Percentiles rank a stretch among this genome's conserved stretches.
Evolutionary conservation across 768 basidiomycete genomes (phyloP).

Genomic region (Asterophora parasitica): DNA sequence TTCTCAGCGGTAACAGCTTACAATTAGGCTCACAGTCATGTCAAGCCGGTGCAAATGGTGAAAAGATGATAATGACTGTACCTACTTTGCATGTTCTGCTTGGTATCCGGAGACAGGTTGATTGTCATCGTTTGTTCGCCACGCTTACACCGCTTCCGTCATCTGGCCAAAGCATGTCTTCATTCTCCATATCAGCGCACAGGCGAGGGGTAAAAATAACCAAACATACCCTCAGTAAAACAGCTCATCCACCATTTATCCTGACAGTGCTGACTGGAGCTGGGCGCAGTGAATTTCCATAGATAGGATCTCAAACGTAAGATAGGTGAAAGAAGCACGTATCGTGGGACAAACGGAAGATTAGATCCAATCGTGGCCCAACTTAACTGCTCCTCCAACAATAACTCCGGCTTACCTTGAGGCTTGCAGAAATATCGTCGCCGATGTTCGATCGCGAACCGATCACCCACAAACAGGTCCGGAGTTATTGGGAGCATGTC

Average conservation of each 20-base stretch:
- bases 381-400: neutral
- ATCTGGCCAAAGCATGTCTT: neutral
- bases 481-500: neutral
- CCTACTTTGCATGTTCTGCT: neutral
- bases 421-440: neutral
- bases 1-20: too few relatives aligned
- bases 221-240: neutral
- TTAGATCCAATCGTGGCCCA: neutral
- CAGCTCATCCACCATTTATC: neutral
- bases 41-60: too few relatives aligned
- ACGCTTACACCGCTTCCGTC: neutral
- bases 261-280: neutral
- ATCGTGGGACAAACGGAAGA: neutral
- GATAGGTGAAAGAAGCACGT: neutral
- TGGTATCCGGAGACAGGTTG: constrained; percentile 1
- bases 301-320: neutral
- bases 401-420: neutral
- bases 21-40: too few relatives aligned
- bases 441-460: neutral
- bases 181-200: neutral
- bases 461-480: constrained; percentile 10
- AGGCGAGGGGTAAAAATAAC: too few relatives aligned
- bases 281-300: too few relatives aligned
- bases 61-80: too few relatives aligned
- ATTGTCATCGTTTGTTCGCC: neutral